Evolutionary conservation across 2,329 filamentous ascomycete species (phyloP), one percentile per base, ranked within the genome.

Genomic region (Madurella mycetomatis): DNA sequence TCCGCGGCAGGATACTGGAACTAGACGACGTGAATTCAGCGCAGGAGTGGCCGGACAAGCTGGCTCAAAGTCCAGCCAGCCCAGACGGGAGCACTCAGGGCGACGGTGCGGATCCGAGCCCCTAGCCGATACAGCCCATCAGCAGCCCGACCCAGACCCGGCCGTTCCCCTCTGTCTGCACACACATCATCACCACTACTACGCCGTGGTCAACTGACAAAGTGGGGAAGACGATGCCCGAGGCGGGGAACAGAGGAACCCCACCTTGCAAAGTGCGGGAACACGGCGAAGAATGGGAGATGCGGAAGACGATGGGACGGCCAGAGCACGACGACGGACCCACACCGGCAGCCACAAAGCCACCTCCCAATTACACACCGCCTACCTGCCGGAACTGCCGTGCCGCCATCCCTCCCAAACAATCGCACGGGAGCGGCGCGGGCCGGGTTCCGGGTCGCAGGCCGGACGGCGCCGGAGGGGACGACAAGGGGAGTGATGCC

Each of bases 121-220:
- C 46, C 15, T 44, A 49, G 43, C 34, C 32, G 19, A 30, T 15
- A 46, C 12, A 40, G 47, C 18, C 44, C 30, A 45, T 4, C 18
- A 42, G 30, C 41, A 40, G 49, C 13, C 19, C 16, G 34, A 31
- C 37, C 13, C 19, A 15, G 34, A 31, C 37, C 17, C 47, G 16
- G 47, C 32, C 18, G 41, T 9, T 15, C 60, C 62, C 57, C 63
- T 78, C 59, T 82, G 80, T 62, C 60, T 82, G 54, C 81, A 84
- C 65, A 81, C 76, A 59, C 81, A 84, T 62, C 80, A 84, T 62
- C 81, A 84, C 66, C 81, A 84, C 70, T 84, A 67, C 56, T 70
- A 69, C 57, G 49, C 72, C 57, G 49, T 58, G 37, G 52, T 55
- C 45, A 18, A 42, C 32, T 2, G 41, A 19, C 34, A 59, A 42